Conservation (phyloP, 352 stramenopile species). For the Pythium diclinum region DNA sequence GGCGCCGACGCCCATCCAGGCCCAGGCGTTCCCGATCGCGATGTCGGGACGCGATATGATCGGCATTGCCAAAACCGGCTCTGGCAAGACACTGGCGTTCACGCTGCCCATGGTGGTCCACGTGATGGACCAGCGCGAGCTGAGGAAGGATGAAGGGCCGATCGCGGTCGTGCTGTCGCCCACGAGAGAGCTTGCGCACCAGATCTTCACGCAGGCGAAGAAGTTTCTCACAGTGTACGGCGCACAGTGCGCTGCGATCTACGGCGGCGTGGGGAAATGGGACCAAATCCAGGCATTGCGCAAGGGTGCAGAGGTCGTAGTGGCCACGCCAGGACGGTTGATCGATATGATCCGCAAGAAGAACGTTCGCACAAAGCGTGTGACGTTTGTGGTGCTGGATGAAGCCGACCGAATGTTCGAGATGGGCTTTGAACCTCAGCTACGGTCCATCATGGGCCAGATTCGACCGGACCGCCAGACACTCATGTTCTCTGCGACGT, state of each 20-base stretch:
- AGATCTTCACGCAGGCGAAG: constrained; percentile 83
- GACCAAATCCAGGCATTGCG: constrained; percentile 76
- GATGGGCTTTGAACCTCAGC: constrained; percentile 99
- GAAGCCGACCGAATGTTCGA: constrained; percentile 99
- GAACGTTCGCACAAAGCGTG: constrained; percentile 50
- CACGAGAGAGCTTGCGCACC: constrained; percentile 78
- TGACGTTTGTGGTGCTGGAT: constrained; percentile 96
- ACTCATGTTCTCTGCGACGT: constrained; percentile 87
- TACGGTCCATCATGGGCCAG: constrained; percentile 78
- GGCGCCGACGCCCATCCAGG: constrained; percentile 77
- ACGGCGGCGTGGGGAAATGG: constrained; percentile 82
- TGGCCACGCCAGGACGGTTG: constrained; percentile 73
- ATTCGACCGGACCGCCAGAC: constrained; percentile 85
- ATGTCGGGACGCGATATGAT: constrained; percentile 78
- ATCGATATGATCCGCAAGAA: constrained; percentile 87
- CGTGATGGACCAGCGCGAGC: constrained; percentile 84
- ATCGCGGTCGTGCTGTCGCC: constrained; percentile 80
- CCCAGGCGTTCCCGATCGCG: constrained; percentile 79
- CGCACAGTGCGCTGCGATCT: constrained; percentile 68
- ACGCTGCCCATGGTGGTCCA: constrained; percentile 92
- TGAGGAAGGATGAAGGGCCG: constrained; percentile 67
- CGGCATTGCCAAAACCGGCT: constrained; percentile 94
- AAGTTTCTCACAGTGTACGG: constrained; percentile 47
- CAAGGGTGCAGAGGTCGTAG: constrained; percentile 71
- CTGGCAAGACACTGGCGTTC: constrained; percentile 97